Evolutionary conservation across 2,329 filamentous ascomycete genomes (phyloP), one percentile per base, ranked within the genome.

Genomic region (Fusarium sacchari): DNA sequence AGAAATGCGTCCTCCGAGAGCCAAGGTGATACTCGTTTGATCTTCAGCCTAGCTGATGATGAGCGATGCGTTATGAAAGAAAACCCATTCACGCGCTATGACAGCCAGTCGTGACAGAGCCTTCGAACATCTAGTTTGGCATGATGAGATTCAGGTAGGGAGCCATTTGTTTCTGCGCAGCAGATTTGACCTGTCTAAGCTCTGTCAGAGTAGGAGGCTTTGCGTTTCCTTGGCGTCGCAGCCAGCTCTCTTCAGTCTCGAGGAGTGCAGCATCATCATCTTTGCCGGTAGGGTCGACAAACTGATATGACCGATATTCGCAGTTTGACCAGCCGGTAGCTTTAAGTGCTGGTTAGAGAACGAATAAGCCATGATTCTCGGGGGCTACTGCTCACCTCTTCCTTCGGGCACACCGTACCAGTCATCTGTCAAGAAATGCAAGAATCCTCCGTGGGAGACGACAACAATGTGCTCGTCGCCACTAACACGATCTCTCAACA

Each of bases 381-480:
- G 10, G 32, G 28, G 34, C 13, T 30, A 20, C 30, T 24, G 79
- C 85, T 63, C 80, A 87, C 86, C 83, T 66, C 69, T 71, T 1
- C 77, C 76, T 7, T 85, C 76, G 76, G 82, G 80, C 30, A 88
- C 87, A 46, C 90, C 92, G 60, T 90, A 86, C 90, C 91, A 97
- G 78, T 97, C 94, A 74, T 95, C 89, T 1, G 94, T 96, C 71
- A 97, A 84, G 77, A 94, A 97, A 81, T 97, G 95, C 77, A 97
- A 80, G 76, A 95, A 93, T 2, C 93, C 93, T 4, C 95, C 95
- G 77, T 97, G 95, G 7, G 94, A 92, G 13, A 97, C 94, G 5
- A 95, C 86, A 0, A 92, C 90, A 34, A 97, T 88, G 75, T 96
- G 88, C 7, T 84, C 85, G 77, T 93, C 90, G 0, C 73, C 79